Evolutionary conservation across 2,329 filamentous ascomycete species (phyloP).

Genomic region (Pseudogymnoascus sp.): DNA sequence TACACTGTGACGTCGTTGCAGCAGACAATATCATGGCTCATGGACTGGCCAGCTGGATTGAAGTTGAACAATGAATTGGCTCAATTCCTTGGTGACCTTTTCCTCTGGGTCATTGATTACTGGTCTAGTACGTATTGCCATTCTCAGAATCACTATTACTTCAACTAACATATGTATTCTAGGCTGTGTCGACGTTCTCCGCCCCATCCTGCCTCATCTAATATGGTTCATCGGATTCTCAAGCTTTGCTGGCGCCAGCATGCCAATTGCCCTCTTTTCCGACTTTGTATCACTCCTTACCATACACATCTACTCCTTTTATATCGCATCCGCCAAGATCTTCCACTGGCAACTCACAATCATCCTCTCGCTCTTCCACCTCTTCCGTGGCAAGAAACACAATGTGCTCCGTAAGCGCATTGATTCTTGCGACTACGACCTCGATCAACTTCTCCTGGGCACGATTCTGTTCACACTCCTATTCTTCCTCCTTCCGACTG

Average conservation of each 20-base stretch:
- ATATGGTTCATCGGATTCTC: conserved; percentile 92
- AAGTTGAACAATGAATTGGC: conserved; percentile 94
- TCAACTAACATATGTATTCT: neutral
- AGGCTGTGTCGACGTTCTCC: conserved; percentile 69
- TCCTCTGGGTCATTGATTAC: conserved; percentile 97
- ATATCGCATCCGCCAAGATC: conserved; percentile 90
- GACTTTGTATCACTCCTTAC: conserved; percentile 88
- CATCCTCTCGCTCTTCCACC: conserved; percentile 92
- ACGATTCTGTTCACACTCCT: conserved; percentile 94
- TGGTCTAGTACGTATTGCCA: conserved; percentile 64
- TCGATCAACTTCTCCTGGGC: conserved; percentile 90
- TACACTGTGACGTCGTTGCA: conserved; percentile 88
- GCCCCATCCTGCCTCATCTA: conserved; percentile 73
- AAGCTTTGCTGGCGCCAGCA: conserved; percentile 89
- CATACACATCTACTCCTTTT: conserved; percentile 95
- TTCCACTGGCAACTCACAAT: conserved; percentile 99
- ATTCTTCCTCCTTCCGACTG: conserved; percentile 89
- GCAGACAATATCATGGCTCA: conserved; percentile 87
- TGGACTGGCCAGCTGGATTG: conserved; percentile 88
- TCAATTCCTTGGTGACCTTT: conserved; percentile 87
- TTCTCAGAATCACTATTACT: neutral
- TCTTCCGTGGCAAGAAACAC: conserved; percentile 96
- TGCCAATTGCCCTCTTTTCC: conserved; percentile 93
- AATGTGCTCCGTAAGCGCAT: conserved; percentile 96
- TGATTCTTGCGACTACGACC: conserved; percentile 96